Conservation (phyloP, 331 rosid species). For the Rhamnella rubrinervis region DNA sequence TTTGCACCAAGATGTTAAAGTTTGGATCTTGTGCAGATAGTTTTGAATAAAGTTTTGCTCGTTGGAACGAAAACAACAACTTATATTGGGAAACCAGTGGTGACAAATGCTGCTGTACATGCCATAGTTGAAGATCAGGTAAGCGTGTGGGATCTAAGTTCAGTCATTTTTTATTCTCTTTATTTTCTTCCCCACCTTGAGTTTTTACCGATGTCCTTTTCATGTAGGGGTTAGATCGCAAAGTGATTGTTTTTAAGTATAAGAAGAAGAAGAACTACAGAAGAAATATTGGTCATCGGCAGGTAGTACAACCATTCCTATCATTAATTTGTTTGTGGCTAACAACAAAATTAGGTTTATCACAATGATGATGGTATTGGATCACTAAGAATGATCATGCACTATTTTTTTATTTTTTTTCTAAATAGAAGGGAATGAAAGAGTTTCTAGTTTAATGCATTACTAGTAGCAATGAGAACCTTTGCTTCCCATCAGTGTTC, state of each 20-base stretch:
- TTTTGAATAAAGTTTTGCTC: conserved; percentile 81
- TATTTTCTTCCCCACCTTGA: conserved; percentile 2
- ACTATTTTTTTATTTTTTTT: no score
- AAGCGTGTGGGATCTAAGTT: conserved; percentile 2
- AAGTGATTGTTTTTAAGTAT: conserved; percentile 89
- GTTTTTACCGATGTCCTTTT: conserved; percentile 6
- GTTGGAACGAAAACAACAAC: conserved; percentile 80
- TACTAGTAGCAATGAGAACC: not conserved
- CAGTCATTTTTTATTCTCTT: not conserved
- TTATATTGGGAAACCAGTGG: conserved; percentile 88
- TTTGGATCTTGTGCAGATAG: conserved; percentile 53
- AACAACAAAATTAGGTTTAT: no score
- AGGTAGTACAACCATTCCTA: conserved; percentile 44
- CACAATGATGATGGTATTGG: not conserved
- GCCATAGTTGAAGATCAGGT: conserved; percentile 98
- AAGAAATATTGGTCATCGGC: conserved; percentile 89
- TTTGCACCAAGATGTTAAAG: conserved; percentile 11
- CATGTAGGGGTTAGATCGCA: conserved; percentile 66
- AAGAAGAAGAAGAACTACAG: conserved; percentile 85
- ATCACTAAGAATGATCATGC: no score
- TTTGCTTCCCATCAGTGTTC: no score
- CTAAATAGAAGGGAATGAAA: no score
- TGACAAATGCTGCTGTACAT: conserved; percentile 91
- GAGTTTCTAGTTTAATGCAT: conserved; percentile 8
- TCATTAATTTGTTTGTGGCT: conserved; percentile 11